These are phyloP conservation scores for Arthrobotrys conoides DNA, from an alignment of 2,329 filamentous ascomycete species.

Conservation along the genomic window DNA sequence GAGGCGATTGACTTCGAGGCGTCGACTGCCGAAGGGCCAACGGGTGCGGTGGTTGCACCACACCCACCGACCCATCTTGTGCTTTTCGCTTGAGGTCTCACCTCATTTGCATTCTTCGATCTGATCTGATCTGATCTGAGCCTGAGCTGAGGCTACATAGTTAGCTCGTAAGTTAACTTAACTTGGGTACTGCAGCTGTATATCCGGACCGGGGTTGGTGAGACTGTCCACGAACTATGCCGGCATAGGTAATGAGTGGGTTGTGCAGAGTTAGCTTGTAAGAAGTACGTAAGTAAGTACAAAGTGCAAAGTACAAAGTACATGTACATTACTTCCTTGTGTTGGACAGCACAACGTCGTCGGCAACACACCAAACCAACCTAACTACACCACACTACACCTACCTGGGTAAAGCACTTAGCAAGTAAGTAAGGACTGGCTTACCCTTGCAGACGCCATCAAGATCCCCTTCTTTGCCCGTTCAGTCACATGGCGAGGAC, in stretches of 20 bases:
- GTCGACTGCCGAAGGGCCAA: conserved; percentile 6
- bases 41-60: conserved; percentile 2
- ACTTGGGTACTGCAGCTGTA: neutral
- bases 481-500: conserved; percentile 4
- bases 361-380: conserved; percentile 20
- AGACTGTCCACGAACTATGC: neutral
- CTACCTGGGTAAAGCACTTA: neutral
- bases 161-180: neutral
- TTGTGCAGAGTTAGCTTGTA: too few species aligned
- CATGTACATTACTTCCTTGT: neutral
- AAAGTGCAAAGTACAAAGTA: neutral
- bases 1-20: conserved; percentile 34
- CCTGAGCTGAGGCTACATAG: too few species aligned
- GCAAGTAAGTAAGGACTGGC: too few species aligned
- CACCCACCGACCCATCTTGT: neutral
- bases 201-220: too few species aligned
- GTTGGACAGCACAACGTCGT: neutral
- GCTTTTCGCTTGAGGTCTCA: neutral
- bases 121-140: conserved; percentile 5
- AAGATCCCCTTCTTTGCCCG: neutral
- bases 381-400: too few species aligned
- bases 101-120: neutral
- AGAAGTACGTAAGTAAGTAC: too few species aligned
- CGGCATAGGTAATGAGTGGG: neutral
- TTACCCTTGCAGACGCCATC: conserved; percentile 25